Base-by-base conservation (phyloP, 768 basidiomycete genomes). In the Suillus subalutaceus region DNA sequence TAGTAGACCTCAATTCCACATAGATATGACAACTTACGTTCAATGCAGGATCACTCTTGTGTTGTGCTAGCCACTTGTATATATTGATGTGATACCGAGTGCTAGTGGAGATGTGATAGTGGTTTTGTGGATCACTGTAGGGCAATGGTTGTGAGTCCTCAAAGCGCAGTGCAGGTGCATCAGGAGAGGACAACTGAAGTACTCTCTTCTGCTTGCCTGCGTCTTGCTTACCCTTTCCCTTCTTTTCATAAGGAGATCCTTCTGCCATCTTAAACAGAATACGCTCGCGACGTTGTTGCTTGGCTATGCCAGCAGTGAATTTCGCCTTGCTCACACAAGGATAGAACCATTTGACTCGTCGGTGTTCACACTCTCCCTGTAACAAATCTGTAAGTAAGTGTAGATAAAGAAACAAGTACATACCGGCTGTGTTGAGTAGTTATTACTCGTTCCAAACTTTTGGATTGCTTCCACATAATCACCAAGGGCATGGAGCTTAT, bases 351-450 rank as follows among this genome's bases (percentile, higher is more conserved):
- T 84, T 84, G 18, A 79, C 68, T 0, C 63, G 67, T 1, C 74
- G 68, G 63, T 84, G 81, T 58, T 79, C 73, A 0, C 74, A 69
- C 67, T 82, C 81, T 20, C 79, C 76, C 80, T 82, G 55, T n/a
- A n/a, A 4, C n/a, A 48, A 6, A n/a, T n/a, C 4, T 48, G 4
- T n/a, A n/a, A 48, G n/a, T 48, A 30, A 43, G 55, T 23, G 18
- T 50, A 44, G 43, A 2, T 44, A 44, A 6, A 44, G 9, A 44
- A 44, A 44, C 4, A 20, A 9, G 1, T 9, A 62, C 72, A 13
- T 46, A 82, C 58, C 3, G 12, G 40, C 44, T 79, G 74, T 1
- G 78, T 81, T 0, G 76, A 75, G 65, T 77, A 80, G 9, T 65
- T 69, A 60, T 82, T 79, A 3, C 74, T 77, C 6, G 79, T 77